phyloP scores from a whole-genome alignment of 2,329 filamentous ascomycete genomes.

The Xylaria sp. region DNA sequence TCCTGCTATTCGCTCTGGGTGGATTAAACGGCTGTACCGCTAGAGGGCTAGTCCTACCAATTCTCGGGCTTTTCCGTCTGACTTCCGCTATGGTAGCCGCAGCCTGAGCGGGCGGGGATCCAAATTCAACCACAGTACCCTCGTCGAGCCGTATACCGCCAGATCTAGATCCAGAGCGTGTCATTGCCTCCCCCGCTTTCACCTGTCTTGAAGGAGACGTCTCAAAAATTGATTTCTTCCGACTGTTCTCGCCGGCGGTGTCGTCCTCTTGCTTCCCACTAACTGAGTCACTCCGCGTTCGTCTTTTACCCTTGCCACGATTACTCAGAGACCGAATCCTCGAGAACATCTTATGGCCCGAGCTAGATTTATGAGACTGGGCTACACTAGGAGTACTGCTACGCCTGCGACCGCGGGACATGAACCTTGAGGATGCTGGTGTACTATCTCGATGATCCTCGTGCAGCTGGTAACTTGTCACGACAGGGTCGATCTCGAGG shows the following conservation, averaged over 20 bases:
- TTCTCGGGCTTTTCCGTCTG: conserved; percentile 26
- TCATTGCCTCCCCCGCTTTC: conserved; percentile 41
- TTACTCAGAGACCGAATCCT: conserved; percentile 35
- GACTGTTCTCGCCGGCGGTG: background rate
- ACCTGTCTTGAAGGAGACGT: conserved; percentile 12
- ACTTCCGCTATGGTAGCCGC: conserved; percentile 27
- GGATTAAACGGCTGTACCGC: conserved; percentile 18
- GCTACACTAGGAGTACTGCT: conserved; percentile 22
- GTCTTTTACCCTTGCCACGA: conserved; percentile 27
- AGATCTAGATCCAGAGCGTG: conserved; percentile 41
- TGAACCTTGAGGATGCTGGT: conserved; percentile 1
- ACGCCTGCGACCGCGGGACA: conserved; percentile 32
- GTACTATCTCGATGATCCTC: conserved; percentile 15
- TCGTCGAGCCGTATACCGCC: conserved; percentile 46
- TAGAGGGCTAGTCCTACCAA: conserved; percentile 29
- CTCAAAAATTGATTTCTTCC: background rate
- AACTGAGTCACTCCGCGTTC: conserved; percentile 15
- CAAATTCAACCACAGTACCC: conserved; percentile 48
- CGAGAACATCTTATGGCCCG: conserved; percentile 22
- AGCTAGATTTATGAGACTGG: background rate
- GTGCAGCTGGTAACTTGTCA: conserved; percentile 49
- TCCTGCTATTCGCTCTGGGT: conserved; percentile 12
- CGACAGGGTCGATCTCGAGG: conserved; percentile 41
- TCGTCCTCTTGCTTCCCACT: background rate
- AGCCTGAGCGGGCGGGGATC: conserved; percentile 33